Conservation (phyloP, 306 rosid species). For the Casuarina glauca region DNA sequence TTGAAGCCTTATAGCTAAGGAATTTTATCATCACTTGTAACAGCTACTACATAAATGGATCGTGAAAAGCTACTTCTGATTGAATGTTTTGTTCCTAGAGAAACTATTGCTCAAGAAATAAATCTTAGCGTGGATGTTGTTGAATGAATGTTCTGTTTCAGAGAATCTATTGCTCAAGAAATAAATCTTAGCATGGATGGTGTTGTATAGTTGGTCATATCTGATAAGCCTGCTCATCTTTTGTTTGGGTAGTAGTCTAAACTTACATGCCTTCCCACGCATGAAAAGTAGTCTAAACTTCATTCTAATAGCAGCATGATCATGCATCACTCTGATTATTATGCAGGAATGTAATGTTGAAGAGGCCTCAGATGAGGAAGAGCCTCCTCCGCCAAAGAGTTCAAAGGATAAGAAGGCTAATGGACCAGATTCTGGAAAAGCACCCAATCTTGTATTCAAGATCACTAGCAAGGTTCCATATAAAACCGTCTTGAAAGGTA, state of each 20-base stretch:
- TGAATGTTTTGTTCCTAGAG: too few relatives aligned
- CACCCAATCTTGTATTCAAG: slow-evolving; percentile 71
- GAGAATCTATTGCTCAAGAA: background rate
- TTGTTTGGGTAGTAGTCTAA: background rate
- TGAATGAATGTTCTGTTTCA: background rate
- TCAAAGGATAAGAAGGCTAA: slow-evolving; percentile 89
- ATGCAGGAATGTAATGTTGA: slow-evolving; percentile 84
- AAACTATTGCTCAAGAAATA: too few relatives aligned
- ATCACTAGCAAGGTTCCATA: slow-evolving; percentile 84
- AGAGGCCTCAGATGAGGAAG: slow-evolving; percentile 79
- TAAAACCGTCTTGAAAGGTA: slow-evolving; percentile 93
- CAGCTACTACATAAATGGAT: too few relatives aligned
- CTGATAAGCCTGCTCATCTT: background rate
- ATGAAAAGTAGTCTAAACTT: background rate
- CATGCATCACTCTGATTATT: slow-evolving; percentile 15
- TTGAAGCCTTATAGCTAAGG: background rate
- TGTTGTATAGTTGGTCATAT: background rate
- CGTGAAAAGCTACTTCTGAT: too few relatives aligned
- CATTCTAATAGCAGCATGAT: slow-evolving; percentile 8
- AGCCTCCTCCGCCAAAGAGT: slow-evolving; percentile 73
- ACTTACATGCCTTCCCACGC: background rate
- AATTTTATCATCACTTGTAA: background rate
- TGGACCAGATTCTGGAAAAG: slow-evolving; percentile 74
- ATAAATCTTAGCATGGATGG: background rate
- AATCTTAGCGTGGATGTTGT: too few relatives aligned